phyloP scores from a whole-genome alignment of 2,329 filamentous ascomycete species.

The Aureobasidium sp. region DNA sequence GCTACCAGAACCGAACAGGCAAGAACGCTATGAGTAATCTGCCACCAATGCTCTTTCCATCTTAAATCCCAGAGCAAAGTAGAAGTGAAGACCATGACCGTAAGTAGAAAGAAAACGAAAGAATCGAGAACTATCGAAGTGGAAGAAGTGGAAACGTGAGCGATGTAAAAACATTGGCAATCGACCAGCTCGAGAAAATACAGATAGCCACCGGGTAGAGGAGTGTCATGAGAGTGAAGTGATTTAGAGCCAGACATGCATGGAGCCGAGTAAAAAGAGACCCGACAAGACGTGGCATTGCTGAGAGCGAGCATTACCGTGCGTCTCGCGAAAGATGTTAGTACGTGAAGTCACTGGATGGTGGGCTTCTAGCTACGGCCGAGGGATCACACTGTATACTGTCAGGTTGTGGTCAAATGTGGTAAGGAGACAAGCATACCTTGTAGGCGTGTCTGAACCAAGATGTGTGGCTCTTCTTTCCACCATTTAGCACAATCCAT shows the following conservation, averaged over 20 bases:
- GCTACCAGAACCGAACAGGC: neutral
- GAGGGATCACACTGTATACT: neutral
- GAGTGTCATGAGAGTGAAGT: neutral
- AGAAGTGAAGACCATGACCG: neutral
- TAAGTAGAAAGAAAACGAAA: too few relatives aligned
- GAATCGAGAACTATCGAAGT: neutral
- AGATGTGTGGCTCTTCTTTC: conserved; percentile 8
- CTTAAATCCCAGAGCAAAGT: neutral
- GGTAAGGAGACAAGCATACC: neutral
- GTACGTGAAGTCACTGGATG: neutral
- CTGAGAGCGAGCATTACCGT: neutral
- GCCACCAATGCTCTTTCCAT: neutral
- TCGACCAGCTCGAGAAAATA: neutral
- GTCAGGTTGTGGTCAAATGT: neutral
- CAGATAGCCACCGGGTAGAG: neutral
- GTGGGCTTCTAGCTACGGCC: neutral
- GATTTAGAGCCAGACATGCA: neutral
- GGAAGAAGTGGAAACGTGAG: neutral
- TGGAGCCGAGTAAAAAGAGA: too few relatives aligned
- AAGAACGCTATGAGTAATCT: neutral
- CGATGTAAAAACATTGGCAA: conserved; percentile 1
- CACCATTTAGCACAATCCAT: conserved; percentile 5
- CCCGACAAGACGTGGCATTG: too few relatives aligned
- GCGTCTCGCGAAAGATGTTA: neutral
- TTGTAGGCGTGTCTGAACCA: conserved; percentile 13